A percentile compares a stretch with the other conserved stretches of the same genome.
These are phyloP conservation scores for Sporothrix protearum DNA, from an alignment of 2,329 filamentous ascomycete species.

Conservation along the genomic window DNA sequence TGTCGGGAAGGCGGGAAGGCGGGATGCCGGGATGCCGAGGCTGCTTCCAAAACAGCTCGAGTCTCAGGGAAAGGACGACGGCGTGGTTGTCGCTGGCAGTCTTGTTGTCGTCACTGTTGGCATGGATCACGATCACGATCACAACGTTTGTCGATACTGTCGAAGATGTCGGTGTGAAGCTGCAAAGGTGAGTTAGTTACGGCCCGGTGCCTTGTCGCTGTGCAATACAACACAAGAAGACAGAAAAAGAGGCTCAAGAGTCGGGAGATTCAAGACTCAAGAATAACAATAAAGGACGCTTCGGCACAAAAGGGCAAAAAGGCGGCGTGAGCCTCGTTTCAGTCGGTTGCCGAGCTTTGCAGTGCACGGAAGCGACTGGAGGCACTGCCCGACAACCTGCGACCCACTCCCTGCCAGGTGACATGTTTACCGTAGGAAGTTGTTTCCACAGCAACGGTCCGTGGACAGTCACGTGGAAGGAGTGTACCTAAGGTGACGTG, in stretches of 20 bases:
- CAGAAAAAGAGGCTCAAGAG: neutral
- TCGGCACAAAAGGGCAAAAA: neutral
- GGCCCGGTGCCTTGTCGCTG: slow-evolving; percentile 4
- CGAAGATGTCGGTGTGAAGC: neutral
- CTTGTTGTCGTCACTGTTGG: neutral
- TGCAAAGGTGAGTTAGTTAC: slow-evolving; percentile 11
- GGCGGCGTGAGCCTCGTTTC: slow-evolving; percentile 17
- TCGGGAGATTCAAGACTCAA: neutral
- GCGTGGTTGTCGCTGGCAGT: neutral
- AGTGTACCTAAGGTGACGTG: neutral
- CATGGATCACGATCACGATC: neutral
- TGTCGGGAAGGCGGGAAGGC: neutral
- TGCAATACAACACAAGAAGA: neutral
- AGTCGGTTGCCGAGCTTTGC: slow-evolving; percentile 17
- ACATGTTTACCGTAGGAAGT: slow-evolving; percentile 23
- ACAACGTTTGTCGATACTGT: neutral
- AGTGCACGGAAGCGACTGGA: neutral
- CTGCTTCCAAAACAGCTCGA: neutral
- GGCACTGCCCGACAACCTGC: neutral
- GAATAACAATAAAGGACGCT: neutral
- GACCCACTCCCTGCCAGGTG: slow-evolving; percentile 13
- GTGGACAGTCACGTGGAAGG: neutral
- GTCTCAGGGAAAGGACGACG: neutral
- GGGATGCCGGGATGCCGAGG: neutral
- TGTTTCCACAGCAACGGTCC: slow-evolving; percentile 23